These are phyloP conservation scores for Chalara sp. DNA, from an alignment of 2,329 filamentous ascomycete genomes.

Conservation along the genomic window DNA sequence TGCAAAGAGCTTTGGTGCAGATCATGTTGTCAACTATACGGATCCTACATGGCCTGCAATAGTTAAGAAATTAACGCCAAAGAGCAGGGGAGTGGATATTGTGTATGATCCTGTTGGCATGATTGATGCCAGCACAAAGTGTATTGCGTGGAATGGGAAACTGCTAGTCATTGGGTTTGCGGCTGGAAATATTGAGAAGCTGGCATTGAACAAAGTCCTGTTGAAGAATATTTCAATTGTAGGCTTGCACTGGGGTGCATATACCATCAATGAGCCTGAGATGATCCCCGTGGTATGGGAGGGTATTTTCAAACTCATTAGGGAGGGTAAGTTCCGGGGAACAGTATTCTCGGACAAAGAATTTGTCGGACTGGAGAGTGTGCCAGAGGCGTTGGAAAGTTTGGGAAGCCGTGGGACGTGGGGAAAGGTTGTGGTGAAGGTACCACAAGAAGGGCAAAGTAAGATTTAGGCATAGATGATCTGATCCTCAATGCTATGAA, in stretches of 20 bases:
- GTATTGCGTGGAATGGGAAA: constrained; percentile 87
- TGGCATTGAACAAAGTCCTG: constrained; percentile 85
- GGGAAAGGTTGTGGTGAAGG: constrained; percentile 91
- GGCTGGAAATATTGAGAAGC: constrained; percentile 79
- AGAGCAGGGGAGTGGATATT: constrained; percentile 69
- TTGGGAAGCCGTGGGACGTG: constrained; percentile 79
- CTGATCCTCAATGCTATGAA: not conserved
- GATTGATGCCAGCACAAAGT: constrained; percentile 83
- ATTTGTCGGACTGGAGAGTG: constrained; percentile 74
- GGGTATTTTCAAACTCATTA: constrained; percentile 72
- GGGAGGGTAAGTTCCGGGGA: constrained; percentile 69
- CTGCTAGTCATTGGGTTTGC: constrained; percentile 87
- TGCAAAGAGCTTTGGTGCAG: constrained; percentile 74
- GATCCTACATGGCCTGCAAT: constrained; percentile 55
- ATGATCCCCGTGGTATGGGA: constrained; percentile 71
- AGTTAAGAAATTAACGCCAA: constrained; percentile 73
- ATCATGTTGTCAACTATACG: constrained; percentile 74
- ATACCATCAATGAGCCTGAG: constrained; percentile 65
- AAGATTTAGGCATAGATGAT: constrained; percentile 37
- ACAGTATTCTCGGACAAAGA: constrained; percentile 78
- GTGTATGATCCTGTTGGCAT: constrained; percentile 93
- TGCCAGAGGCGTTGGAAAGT: constrained; percentile 69
- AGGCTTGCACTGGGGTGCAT: constrained; percentile 87
- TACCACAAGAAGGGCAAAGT: constrained; percentile 60
- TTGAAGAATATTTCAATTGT: constrained; percentile 91